These are phyloP conservation scores for Botrytis hyacinthi DNA, from an alignment of 2,329 filamentous ascomycete genomes.

Conservation along the genomic window DNA sequence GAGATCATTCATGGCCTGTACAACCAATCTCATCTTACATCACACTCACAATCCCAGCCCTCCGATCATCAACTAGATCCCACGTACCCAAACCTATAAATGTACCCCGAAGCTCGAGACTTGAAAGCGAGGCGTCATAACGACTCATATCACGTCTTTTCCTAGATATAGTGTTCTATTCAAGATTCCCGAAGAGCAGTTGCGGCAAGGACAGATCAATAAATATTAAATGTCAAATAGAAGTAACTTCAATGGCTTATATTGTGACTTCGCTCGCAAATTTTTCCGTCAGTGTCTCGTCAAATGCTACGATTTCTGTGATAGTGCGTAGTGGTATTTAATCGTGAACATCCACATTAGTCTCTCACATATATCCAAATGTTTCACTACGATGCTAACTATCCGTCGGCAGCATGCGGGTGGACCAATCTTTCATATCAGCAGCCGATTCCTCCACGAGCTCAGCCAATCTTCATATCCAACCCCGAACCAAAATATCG, in stretches of 20 bases:
- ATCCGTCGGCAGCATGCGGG: neutral
- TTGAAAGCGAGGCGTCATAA: neutral
- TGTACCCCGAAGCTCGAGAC: neutral
- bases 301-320: neutral
- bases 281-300: neutral
- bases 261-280: neutral
- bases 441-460: neutral
- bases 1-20: neutral
- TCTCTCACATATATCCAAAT: neutral
- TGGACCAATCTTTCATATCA: neutral
- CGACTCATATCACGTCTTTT: neutral
- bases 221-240: neutral
- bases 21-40: neutral
- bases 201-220: neutral
- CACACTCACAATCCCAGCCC: rapidly evolving
- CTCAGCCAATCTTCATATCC: neutral
- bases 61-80: neutral
- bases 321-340: neutral
- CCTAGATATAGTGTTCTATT: neutral
- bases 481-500: neutral
- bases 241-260: rapidly evolving
- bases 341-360: neutral
- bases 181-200: rapidly evolving
- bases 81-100: neutral
- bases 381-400: neutral